A percentile compares a stretch with the other conserved stretches of the same genome.
Evolutionary conservation across 371 early-diverging fungal genomes (phyloP).

Genomic region (Amoeboaphelidium occidentale): DNA sequence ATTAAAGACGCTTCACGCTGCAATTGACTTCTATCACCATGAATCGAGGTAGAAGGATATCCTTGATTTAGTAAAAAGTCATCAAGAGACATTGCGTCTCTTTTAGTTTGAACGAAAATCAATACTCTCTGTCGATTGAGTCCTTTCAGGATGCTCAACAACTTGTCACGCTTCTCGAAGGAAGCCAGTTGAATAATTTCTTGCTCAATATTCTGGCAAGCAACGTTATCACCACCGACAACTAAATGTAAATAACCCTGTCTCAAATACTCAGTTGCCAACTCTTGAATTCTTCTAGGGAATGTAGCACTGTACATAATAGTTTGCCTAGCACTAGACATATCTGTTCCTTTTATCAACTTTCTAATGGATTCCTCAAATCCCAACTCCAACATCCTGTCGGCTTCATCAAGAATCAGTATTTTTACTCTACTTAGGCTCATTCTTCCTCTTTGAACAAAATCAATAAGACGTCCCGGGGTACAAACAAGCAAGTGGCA

Average conservation of each 20-base stretch:
- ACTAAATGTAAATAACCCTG: conserved; percentile 74
- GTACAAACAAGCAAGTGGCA: conserved; percentile 82
- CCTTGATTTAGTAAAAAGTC: conserved; percentile 3
- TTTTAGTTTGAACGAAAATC: not conserved
- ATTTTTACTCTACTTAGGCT: conserved; percentile 41
- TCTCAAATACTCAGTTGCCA: conserved; percentile 71
- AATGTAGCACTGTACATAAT: conserved; percentile 96
- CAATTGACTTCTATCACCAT: conserved; percentile 11
- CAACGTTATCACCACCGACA: conserved; percentile 84
- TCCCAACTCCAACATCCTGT: conserved; percentile 65
- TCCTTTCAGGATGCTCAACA: conserved; percentile 49
- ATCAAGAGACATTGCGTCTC: not conserved
- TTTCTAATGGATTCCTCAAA: conserved; percentile 54
- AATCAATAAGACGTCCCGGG: conserved; percentile 73
- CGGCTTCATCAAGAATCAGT: conserved; percentile 90
- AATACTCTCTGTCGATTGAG: conserved; percentile 25
- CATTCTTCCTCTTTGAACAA: conserved; percentile 1
- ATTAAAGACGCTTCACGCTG: conserved; percentile 8
- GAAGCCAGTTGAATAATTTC: conserved; percentile 44
- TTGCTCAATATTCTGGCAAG: conserved; percentile 91
- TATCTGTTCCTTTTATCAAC: conserved; percentile 80
- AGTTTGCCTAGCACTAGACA: conserved; percentile 71
- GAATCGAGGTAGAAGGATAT: conserved; percentile 5
- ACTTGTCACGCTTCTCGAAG: conserved; percentile 42
- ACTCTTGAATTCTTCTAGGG: conserved; percentile 74